Conservation (phyloP, 2,329 filamentous ascomycete genomes). For the Clathrospora elynae region DNA sequence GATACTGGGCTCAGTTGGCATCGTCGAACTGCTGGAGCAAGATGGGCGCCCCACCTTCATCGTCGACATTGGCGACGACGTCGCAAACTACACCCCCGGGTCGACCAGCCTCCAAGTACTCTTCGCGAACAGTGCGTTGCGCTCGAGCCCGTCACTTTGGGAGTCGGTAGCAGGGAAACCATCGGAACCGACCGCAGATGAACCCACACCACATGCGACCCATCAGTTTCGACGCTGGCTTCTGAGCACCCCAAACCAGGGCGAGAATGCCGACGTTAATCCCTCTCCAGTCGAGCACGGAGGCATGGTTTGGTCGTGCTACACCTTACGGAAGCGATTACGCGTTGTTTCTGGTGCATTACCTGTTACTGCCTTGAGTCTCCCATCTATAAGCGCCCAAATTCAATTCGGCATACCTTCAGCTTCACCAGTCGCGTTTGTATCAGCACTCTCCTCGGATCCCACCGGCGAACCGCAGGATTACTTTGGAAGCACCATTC, state of each 20-base stretch:
- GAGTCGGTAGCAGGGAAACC: conserved; percentile 61
- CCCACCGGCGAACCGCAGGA: conserved; percentile 43
- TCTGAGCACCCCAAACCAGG: conserved; percentile 60
- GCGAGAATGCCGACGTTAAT: conserved; percentile 59
- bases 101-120: conserved; percentile 61
- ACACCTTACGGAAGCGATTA: conserved; percentile 69
- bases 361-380: conserved; percentile 15
- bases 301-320: conserved; percentile 71
- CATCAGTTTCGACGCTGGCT: conserved; percentile 72
- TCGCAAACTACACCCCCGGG: conserved; percentile 59
- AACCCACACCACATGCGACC: conserved; percentile 39
- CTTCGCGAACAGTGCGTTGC: conserved; percentile 71
- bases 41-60: conserved; percentile 79
- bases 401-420: conserved; percentile 34
- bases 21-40: conserved; percentile 74
- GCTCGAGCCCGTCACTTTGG: conserved; percentile 60
- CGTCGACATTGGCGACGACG: conserved; percentile 68
- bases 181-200: conserved; percentile 38
- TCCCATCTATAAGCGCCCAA: conserved; percentile 46
- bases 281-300: conserved; percentile 61
- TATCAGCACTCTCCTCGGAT: conserved; percentile 20
- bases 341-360: conserved; percentile 66
- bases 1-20: conserved; percentile 67
- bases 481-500: conserved; percentile 49
- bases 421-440: conserved; percentile 23